Conservation (phyloP, 805 yeast genomes). For the Dipodascus albidus region DNA sequence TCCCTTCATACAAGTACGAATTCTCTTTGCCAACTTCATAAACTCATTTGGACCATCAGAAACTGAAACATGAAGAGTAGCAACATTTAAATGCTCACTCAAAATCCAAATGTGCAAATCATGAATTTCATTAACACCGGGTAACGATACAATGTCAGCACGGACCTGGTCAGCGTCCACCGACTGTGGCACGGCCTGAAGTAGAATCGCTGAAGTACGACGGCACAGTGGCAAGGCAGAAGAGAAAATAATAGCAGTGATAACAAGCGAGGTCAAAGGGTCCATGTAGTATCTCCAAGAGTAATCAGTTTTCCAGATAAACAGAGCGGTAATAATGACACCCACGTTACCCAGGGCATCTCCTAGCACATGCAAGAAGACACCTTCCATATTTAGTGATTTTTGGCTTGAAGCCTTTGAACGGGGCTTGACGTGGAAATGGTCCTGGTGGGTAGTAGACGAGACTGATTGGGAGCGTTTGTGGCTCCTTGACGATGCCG, state of each 20-base stretch:
- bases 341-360: slow-evolving; percentile 95
- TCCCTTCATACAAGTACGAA: slow-evolving; percentile 66
- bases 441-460: slow-evolving; percentile 18
- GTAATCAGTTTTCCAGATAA: slow-evolving; percentile 89
- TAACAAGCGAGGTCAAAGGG: slow-evolving; percentile 74
- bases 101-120: slow-evolving; percentile 96
- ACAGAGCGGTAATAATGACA: slow-evolving; percentile 77
- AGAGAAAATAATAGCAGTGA: slow-evolving; percentile 79
- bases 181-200: slow-evolving; percentile 88
- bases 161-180: slow-evolving; percentile 67
- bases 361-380: slow-evolving; percentile 87
- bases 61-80: slow-evolving; percentile 80
- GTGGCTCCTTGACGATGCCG: background rate
- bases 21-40: slow-evolving; percentile 56
- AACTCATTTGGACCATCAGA: slow-evolving; percentile 54
- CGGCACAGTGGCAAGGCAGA: slow-evolving; percentile 86
- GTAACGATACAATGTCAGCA: slow-evolving; percentile 51
- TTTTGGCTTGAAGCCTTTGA: slow-evolving; percentile 25
- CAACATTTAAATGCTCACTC: slow-evolving; percentile 76
- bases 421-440: slow-evolving; percentile 23
- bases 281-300: slow-evolving; percentile 81
- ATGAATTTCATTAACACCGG: slow-evolving; percentile 75
- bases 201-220: slow-evolving; percentile 71
- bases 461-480: slow-evolving; percentile 7
- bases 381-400: slow-evolving; percentile 96